These are phyloP conservation scores for Helianthus tuberosus DNA, from an alignment of 129 eudicot genomes.

Conservation along the genomic window DNA sequence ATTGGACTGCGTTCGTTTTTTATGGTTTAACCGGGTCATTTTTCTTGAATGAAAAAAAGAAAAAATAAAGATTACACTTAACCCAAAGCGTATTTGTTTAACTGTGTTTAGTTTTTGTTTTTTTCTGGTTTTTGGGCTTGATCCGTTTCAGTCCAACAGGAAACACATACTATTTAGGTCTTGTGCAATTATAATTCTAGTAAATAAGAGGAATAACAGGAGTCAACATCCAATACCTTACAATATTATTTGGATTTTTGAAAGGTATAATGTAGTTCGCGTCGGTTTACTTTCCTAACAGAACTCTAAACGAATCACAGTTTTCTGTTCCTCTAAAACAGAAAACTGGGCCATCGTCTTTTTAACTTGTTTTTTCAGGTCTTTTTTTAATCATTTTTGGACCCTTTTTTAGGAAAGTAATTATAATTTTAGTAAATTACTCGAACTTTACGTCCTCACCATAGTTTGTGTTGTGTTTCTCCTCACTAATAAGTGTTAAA, in stretches of 20 bases:
- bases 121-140: background rate
- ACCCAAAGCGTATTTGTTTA: background rate
- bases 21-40: background rate
- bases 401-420: background rate
- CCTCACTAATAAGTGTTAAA: slow-evolving; percentile 12
- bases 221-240: background rate
- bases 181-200: background rate
- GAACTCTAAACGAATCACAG: background rate
- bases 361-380: background rate
- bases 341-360: background rate
- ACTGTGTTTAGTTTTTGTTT: background rate
- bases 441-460: background rate
- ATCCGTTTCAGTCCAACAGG: background rate
- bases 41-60: background rate
- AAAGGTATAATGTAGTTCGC: background rate
- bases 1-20: background rate
- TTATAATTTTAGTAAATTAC: background rate
- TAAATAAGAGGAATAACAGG: background rate
- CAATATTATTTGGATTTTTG: background rate
- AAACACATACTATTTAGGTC: background rate
- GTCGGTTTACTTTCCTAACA: background rate
- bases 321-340: background rate
- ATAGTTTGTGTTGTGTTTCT: background rate
- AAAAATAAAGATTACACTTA: background rate
- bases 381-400: background rate